phyloP scores from a whole-genome alignment of 2,329 filamentous ascomycete genomes.

The Nemania abortiva region DNA sequence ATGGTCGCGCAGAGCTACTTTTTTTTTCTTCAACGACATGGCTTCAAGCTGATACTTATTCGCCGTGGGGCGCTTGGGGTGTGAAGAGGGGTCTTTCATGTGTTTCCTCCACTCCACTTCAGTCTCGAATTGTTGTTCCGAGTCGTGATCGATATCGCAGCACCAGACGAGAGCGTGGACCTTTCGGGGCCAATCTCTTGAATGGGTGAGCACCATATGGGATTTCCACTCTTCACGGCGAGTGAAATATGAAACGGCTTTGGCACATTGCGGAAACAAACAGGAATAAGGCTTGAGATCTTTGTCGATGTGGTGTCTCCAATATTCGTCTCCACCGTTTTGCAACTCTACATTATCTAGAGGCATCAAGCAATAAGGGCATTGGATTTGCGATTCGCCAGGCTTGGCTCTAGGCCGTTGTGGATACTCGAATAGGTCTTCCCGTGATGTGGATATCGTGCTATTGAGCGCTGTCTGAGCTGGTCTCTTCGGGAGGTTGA shows the following conservation, averaged over 20 bases:
- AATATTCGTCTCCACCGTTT: background rate
- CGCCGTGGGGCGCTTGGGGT: background rate
- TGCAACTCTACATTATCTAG: background rate
- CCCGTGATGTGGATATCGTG: background rate
- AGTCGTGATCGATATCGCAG: background rate
- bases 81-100: background rate
- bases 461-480: background rate
- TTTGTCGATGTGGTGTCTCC: background rate
- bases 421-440: background rate
- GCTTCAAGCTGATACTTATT: background rate
- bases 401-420: background rate
- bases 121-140: background rate
- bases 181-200: background rate
- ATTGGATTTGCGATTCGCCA: background rate
- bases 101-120: background rate
- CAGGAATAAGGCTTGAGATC: background rate
- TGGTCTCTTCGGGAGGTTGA: background rate
- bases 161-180: background rate
- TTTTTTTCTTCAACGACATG: background rate
- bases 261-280: background rate
- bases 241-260: background rate
- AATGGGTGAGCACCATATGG: background rate
- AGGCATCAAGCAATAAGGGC: background rate
- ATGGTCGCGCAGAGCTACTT: background rate
- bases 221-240: background rate